Base-by-base conservation (phyloP, 1,284 basidiomycete genomes). In the Trametes sp. region DNA sequence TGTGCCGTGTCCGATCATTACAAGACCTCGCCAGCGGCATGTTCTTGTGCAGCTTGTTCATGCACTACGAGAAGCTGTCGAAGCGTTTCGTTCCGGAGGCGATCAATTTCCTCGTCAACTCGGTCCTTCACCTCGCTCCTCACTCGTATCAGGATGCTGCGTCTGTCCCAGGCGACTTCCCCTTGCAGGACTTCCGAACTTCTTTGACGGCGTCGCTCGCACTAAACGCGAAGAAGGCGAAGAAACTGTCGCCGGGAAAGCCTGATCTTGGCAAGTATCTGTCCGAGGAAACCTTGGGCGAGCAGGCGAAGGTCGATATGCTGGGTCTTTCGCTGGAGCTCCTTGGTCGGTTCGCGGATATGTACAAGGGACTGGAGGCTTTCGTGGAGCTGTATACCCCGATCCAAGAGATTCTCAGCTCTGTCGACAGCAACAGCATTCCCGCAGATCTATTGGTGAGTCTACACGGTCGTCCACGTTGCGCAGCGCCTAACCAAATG, bases 11-110 rank as follows among this genome's bases (percentile, higher is more conserved):
- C 6, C 84, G 96, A 50, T 87, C 85, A 9, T 73, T 93, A 10
- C 67, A 76, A 13, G 96, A 99, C 76, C 71, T 98, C 48, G 85
- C 91, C 0, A 92, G 91, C 54, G 96, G 97, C 0, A 79, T 98
- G 41, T 98, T 98, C 82, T 79, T 99, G 16, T 93, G 90, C 75
- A 93, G 93, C 2, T 78, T 98, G 7, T 88, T 95, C 70, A 74
- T 86, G 33, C 86, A 96, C 78, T 98, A 91, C 71, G 97, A 99
- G 80, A 75, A 79, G 28, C 77, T 93, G 48, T 96, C 95, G 16
- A 95, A 93, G 73, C 88, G 97, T 5, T 78, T 97, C 42, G 86
- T 98, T 3, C 98, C 98, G 0, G 98, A 99, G 76, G 93, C 86
- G 1, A 74, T 96, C 67, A 97, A 93, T 76, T 97, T 97, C 73